Conservation (phyloP, 192 early-diverging fungal species). For the Linnemannia schmuckeri region DNA sequence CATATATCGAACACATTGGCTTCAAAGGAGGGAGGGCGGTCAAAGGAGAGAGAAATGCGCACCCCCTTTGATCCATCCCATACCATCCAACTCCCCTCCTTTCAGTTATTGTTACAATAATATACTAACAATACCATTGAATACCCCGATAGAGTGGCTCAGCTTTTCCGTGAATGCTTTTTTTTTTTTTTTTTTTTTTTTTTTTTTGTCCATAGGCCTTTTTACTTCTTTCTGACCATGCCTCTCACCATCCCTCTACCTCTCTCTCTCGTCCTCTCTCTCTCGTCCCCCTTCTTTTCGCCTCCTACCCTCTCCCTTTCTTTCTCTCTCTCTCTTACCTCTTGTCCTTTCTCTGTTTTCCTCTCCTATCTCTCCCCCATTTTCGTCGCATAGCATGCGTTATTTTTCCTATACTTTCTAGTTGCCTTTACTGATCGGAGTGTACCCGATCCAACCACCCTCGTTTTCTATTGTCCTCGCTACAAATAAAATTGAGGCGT, state of each 20-base stretch:
- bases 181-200: no score
- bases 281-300: neutral
- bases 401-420: neutral
- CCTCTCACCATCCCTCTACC: no score
- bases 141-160: no score
- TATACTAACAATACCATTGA: neutral
- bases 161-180: no score
- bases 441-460: constrained; percentile 6
- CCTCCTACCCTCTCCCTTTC: neutral
- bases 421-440: neutral
- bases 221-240: no score
- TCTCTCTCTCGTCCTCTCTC: neutral
- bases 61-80: neutral
- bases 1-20: neutral
- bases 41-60: neutral
- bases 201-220: no score
- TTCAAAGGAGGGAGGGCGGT: neutral
- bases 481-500: neutral
- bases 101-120: neutral
- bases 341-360: neutral
- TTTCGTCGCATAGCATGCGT: neutral
- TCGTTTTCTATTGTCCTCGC: neutral
- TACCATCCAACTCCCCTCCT: neutral
- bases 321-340: neutral
- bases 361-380: neutral